Base-by-base conservation (phyloP, 2,329 filamentous ascomycete genomes). In the Cordyceps militaris region DNA sequence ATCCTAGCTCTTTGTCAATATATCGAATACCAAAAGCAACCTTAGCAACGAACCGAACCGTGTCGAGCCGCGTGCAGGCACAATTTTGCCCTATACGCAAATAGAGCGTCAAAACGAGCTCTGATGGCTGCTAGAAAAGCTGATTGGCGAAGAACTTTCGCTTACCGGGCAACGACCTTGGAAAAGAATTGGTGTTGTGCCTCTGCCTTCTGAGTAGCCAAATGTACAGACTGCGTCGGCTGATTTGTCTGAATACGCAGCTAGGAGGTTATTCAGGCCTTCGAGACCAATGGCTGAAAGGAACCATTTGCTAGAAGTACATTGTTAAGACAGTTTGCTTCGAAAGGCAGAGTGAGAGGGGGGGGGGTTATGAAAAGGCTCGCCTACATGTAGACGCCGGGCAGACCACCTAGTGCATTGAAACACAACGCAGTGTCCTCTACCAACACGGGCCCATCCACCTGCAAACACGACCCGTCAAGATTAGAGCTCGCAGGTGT, bases 361-460 rank as follows among this genome's bases (percentile, higher is more conserved):
- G n/a, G n/a, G n/a, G n/a, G n/a, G n/a, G n/a, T n/a, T n/a, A 38
- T 11, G 30, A n/a, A 43, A 26, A 5, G 16, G 4, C 8, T 32
- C 42, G 74, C 83, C 65, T 79, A 96, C 93, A 99, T 96, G 71
- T 99, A 99, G 42, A 93, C 91, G 1, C 94, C 94, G 2, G 94
- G 94, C 30, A 99, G 80, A n/a, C 91, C 92, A 59, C 89, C 85
- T 61, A 97, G 81, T 21, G 93, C 92, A 68, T 89, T 87, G 70
- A 97, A 99, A 76, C 91, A 95, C 50, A 99, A 79, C 64, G 91
- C 91, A 16, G 94, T 99, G 73, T 99, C 94, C 74, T 99, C 94
- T 11, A 96, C 93, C 40, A 99, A 79, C 9, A 97, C 94, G 3
- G 95, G 92, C 1, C 91, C 91, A 66, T 87, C 78, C 49, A 94